Conservation (phyloP, 352 stramenopile genomes). For the Pythium guiyangense region DNA sequence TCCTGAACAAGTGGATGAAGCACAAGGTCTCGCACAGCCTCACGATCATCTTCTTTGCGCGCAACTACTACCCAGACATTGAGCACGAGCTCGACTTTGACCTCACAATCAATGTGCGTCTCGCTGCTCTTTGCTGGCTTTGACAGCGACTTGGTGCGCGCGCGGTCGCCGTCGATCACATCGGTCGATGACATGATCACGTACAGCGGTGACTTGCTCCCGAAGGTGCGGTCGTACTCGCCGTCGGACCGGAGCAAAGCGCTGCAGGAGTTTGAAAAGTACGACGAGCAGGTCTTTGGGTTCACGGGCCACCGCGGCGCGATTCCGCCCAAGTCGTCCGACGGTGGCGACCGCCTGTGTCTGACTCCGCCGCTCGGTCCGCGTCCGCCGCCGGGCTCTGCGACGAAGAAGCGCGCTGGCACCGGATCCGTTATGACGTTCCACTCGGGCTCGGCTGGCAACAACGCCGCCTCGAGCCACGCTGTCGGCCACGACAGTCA, state of each 20-base stretch:
- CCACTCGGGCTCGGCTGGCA: conserved; percentile 32
- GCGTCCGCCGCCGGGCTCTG: conserved; percentile 29
- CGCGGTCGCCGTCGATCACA: conserved; percentile 48
- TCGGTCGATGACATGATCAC: conserved; percentile 43
- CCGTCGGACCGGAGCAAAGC: conserved; percentile 36
- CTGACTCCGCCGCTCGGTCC: conserved; percentile 47
- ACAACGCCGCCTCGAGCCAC: conserved; percentile 5
- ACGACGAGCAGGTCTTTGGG: conserved; percentile 71
- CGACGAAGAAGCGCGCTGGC: conserved; percentile 35
- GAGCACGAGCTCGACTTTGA: conserved; percentile 76
- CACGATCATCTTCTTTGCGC: conserved; percentile 91
- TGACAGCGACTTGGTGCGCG: conserved; percentile 61
- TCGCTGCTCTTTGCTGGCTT: conserved; percentile 66
- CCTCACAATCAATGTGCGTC: no score
- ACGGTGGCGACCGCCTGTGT: conserved; percentile 33
- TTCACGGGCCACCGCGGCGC: conserved; percentile 19
- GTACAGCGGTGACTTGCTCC: conserved; percentile 31
- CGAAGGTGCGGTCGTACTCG: conserved; percentile 46
- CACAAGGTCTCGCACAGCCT: conserved; percentile 90
- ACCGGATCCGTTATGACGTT: conserved; percentile 23
- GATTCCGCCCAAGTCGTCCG: conserved; percentile 31
- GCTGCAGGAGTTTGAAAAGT: conserved; percentile 54
- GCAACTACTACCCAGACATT: conserved; percentile 85
- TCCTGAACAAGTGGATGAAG: conserved; percentile 90
- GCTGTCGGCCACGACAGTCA: conserved; percentile 32